Evolutionary conservation across 768 basidiomycete species (phyloP).

Genomic region (Gloeostereum incarnatum): DNA sequence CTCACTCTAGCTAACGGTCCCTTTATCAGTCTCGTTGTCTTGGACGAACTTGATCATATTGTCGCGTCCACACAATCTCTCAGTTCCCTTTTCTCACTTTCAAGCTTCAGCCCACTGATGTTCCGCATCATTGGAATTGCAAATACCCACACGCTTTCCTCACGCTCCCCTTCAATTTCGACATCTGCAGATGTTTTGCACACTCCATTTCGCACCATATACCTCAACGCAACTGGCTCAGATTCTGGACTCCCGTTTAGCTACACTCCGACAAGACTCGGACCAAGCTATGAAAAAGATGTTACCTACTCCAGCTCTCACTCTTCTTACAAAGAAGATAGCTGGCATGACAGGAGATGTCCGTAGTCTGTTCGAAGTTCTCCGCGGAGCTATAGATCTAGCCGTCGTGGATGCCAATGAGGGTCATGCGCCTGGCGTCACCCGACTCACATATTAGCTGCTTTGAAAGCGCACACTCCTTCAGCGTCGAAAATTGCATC

Average conservation of each 20-base stretch:
- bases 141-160: conserved; percentile 79
- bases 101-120: conserved; percentile 36
- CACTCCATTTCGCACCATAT: conserved; percentile 79
- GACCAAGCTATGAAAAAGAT: conserved; percentile 35
- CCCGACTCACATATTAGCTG: conserved; percentile 65
- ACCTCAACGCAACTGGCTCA: conserved; percentile 59
- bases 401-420: conserved; percentile 26
- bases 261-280: conserved; percentile 28
- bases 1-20: conserved; percentile 9
- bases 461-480: conserved; percentile 64
- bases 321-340: conserved; percentile 69
- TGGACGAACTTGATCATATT: conserved; percentile 86
- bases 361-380: conserved; percentile 68
- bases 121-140: conserved; percentile 79
- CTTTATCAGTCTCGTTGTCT: conserved; percentile 52
- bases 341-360: conserved; percentile 82
- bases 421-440: conserved; percentile 33
- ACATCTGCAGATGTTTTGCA: conserved; percentile 34
- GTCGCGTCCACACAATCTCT: conserved; percentile 51
- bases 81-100: conserved; percentile 58
- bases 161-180: conserved; percentile 33
- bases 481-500: conserved; percentile 15
- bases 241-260: conserved; percentile 59
- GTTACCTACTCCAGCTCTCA: conserved; percentile 54
- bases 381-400: conserved; percentile 71